Evolutionary conservation across 2,329 filamentous ascomycete species (phyloP).

Genomic region (Emericellopsis atlantica): DNA sequence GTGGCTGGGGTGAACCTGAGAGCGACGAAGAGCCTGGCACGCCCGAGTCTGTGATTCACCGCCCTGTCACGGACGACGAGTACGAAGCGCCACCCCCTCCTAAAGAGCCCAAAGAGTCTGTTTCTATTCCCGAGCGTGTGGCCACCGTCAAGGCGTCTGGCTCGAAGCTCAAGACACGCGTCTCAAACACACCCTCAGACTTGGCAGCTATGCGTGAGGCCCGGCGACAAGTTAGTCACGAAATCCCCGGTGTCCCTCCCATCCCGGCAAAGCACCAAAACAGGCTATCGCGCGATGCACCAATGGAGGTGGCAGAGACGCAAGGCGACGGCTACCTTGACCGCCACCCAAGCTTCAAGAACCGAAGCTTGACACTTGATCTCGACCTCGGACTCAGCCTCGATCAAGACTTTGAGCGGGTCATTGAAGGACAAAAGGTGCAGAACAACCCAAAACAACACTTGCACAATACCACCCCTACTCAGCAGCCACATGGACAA

Average conservation of each 20-base stretch:
- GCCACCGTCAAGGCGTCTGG: constrained; percentile 85
- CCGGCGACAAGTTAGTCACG: constrained; percentile 72
- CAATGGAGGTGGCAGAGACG: background rate
- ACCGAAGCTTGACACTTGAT: constrained; percentile 70
- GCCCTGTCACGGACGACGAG: constrained; percentile 37
- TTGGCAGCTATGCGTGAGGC: constrained; percentile 74
- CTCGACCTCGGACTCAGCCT: constrained; percentile 78
- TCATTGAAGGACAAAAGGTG: constrained; percentile 97
- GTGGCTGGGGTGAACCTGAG: constrained; percentile 43
- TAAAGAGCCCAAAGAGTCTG: constrained; percentile 33
- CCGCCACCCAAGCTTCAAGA: constrained; percentile 63
- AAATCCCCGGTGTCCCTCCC: constrained; percentile 45
- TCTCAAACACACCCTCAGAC: constrained; percentile 80
- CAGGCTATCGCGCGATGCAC: constrained; percentile 33
- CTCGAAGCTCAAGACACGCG: constrained; percentile 76
- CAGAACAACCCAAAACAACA: constrained; percentile 24
- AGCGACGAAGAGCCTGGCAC: constrained; percentile 53
- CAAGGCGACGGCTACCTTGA: constrained; percentile 29
- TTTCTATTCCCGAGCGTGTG: constrained; percentile 63
- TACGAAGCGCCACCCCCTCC: constrained; percentile 20
- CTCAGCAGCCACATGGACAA: constrained; percentile 4
- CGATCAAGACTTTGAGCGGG: constrained; percentile 84
- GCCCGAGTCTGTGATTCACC: constrained; percentile 82
- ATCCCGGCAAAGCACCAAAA: constrained; percentile 50
- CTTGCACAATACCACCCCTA: no score